A percentile compares a stretch with the other conserved stretches of the same genome.
Conservation (phyloP, 2,329 filamentous ascomycete species). For the Diaporthe citrichinensis region DNA sequence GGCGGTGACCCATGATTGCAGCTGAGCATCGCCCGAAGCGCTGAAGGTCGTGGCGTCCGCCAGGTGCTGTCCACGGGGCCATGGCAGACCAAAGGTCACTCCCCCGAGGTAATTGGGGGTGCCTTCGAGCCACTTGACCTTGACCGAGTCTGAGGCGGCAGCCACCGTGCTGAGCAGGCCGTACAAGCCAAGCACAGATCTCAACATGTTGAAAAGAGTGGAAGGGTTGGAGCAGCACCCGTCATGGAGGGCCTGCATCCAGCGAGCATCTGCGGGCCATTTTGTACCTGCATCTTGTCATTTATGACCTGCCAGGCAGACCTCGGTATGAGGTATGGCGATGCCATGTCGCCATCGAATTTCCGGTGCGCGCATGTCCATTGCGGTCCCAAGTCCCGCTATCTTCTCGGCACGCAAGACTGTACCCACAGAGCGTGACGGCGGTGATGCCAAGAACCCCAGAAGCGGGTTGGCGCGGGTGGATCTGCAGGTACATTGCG, state of each 20-base stretch:
- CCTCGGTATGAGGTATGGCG: slow-evolving; percentile 9
- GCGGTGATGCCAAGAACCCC: slow-evolving; percentile 15
- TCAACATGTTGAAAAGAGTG: slow-evolving; percentile 24
- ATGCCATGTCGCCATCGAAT: slow-evolving; percentile 28
- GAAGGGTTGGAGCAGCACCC: background rate
- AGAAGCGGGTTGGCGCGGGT: slow-evolving; percentile 26
- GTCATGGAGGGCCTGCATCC: background rate
- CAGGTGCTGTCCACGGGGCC: slow-evolving; percentile 37
- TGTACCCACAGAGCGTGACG: slow-evolving; percentile 29
- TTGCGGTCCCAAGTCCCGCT: slow-evolving; percentile 26
- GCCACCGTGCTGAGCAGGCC: slow-evolving; percentile 16
- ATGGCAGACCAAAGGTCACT: slow-evolving; percentile 42
- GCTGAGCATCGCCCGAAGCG: slow-evolving; percentile 46
- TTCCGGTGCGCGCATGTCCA: slow-evolving; percentile 25
- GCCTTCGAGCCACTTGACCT: slow-evolving; percentile 29
- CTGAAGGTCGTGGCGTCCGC: slow-evolving; percentile 30
- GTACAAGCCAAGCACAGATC: slow-evolving; percentile 17
- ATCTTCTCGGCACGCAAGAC: slow-evolving; percentile 29
- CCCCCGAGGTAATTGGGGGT: slow-evolving; percentile 29
- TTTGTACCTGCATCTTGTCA: slow-evolving; percentile 27
- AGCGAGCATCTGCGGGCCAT: background rate
- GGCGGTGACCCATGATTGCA: slow-evolving; percentile 70
- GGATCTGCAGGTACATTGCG: slow-evolving; percentile 8
- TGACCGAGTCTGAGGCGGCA: slow-evolving; percentile 10
- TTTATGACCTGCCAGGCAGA: background rate